Conservation (phyloP, 108 stramenopile species). For the Hondaea fermentalgiana region DNA sequence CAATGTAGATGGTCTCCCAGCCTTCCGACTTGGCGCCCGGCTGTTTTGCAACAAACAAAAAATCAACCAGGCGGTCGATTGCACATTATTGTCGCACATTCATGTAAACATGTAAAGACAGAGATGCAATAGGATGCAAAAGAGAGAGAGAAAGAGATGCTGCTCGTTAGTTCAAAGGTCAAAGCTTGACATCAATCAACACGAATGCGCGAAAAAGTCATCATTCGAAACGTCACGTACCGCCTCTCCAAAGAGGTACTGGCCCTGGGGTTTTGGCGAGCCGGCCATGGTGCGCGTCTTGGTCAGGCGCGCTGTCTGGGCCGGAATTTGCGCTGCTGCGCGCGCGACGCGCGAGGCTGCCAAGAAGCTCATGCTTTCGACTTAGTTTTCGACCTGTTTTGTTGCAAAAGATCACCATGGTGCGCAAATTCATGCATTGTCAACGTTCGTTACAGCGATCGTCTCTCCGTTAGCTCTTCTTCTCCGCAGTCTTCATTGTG, state of each 20-base stretch:
- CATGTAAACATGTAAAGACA: neutral
- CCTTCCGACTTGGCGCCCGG: neutral
- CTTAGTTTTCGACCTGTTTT: neutral
- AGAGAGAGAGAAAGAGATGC: too few relatives aligned
- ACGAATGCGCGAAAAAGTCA: neutral
- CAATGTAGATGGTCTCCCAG: neutral
- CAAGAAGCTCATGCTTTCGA: neutral
- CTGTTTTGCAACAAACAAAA: neutral
- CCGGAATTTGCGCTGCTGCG: neutral
- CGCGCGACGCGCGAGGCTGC: neutral
- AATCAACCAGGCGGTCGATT: neutral
- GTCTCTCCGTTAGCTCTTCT: too few relatives aligned
- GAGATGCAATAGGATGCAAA: too few relatives aligned
- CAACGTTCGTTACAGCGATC: too few relatives aligned
- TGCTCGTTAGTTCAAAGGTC: too few relatives aligned
- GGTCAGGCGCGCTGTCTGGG: neutral
- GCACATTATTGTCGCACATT: neutral
- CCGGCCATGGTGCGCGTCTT: neutral
- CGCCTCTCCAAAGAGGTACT: neutral
- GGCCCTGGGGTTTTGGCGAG: neutral
- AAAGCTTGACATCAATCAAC: neutral
- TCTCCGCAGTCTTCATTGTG: too few relatives aligned
- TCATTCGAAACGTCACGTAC: neutral
- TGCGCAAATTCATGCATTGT: too few relatives aligned
- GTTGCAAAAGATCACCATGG: too few relatives aligned